Evolutionary conservation across 176 grass and related monocot genomes (phyloP).

Genomic region (Eragrostis curvula): DNA sequence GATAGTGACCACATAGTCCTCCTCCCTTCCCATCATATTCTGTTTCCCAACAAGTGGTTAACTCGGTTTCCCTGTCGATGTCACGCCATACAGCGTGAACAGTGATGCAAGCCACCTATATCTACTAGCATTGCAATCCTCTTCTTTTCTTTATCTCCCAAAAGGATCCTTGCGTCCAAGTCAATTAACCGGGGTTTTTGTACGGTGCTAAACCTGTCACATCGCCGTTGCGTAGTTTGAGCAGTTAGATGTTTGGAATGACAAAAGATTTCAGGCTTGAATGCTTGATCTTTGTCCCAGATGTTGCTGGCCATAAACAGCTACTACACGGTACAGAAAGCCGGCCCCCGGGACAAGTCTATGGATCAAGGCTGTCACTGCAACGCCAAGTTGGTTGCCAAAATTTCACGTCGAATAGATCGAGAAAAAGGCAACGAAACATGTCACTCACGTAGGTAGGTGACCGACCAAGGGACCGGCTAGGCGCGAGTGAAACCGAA

Average conservation of each 20-base stretch:
- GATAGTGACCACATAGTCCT: constrained; percentile 19
- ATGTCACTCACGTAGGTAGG: constrained; percentile 41
- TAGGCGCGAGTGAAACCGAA: constrained; percentile 37
- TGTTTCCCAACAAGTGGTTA: constrained; percentile 19
- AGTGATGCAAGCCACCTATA: not conserved
- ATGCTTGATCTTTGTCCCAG: not conserved
- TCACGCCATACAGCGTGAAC: not conserved
- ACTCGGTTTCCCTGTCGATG: constrained; percentile 28
- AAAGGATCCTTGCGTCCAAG: not conserved
- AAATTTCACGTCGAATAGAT: constrained; percentile 4
- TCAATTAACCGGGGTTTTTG: not conserved
- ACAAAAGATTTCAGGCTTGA: not conserved
- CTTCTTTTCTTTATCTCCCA: not conserved
- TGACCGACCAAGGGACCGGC: constrained; percentile 50
- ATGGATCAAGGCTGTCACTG: constrained; percentile 1
- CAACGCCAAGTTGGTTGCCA: constrained; percentile 9
- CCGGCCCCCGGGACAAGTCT: not conserved
- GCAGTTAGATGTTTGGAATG: not conserved
- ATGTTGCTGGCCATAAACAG: not conserved
- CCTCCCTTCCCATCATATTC: constrained; percentile 42
- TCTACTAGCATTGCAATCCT: not conserved
- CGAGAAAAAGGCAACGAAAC: constrained; percentile 1
- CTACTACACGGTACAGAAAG: constrained; percentile 1
- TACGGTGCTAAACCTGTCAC: not conserved
- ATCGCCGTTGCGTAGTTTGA: not conserved